Evolutionary conservation across 2,329 filamentous ascomycete genomes (phyloP), one percentile per base, ranked within the genome.

Genomic region (Nemania abortiva): DNA sequence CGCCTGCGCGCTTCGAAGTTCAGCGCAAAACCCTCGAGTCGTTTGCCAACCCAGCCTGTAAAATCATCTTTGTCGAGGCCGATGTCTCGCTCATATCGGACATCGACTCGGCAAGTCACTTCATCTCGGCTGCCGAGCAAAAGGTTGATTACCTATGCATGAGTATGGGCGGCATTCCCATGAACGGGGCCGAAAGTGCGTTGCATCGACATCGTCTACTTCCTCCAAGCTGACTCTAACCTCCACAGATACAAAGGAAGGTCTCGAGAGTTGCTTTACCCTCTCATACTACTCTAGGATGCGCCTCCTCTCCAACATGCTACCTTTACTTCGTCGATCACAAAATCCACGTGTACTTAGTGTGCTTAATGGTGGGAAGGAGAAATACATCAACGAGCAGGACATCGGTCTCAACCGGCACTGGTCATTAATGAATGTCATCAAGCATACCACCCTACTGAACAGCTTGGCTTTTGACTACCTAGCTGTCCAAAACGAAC

Each of bases 201-300:
- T 65, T 1, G 3, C 4, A 34, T 31, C 22, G n/a, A n/a, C n/a
- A n/a, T n/a, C n/a, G n/a, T 2, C 31, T 31, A 15, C 20, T 39
- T 5, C 1, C 1, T 9, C n/a, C 37, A 54, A 4, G 27, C n/a
- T 3, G 13, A 20, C 18, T 4, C 31, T 34, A n/a, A 1, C 27
- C 56, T 49, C 1, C 10, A 50, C n/a, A 77, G 78, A 78, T 60
- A 81, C 78, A 0, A 45, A 65, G 10, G 79, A 82, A 66, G 75
- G 74, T 34, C 73, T 81, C 3, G 74, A 81, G n/a, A 49, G 62
- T 2, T 72, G 64, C 47, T 68, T 78, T 37, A 65, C 77, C 3
- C 54, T 81, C 11, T 75, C 76, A 3, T 81, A 79, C 72, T 80
- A 76, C 63, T 70, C 77, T 2, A 76, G 79, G 24, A 54, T 78